Conservation (phyloP, 495 filamentous ascomycete species). For the Daldinia caldariorum region DNA sequence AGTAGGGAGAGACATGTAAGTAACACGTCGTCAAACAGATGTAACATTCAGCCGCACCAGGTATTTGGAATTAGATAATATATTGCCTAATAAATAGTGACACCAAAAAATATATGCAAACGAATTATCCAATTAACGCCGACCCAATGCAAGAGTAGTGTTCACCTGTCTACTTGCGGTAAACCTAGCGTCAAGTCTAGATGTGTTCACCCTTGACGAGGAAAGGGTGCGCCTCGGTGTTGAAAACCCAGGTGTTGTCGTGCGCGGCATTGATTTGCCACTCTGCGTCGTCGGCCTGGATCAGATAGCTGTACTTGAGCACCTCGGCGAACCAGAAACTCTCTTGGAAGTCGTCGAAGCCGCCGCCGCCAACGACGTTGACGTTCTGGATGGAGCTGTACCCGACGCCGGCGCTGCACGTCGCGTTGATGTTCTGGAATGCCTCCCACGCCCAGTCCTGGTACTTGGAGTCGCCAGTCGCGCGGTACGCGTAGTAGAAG, state of each 20-base stretch:
- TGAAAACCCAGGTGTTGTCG: slow-evolving; percentile 76
- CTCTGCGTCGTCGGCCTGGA: slow-evolving; percentile 69
- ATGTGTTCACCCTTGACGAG: slow-evolving; percentile 60
- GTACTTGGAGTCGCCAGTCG: slow-evolving; percentile 77
- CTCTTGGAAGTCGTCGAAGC: slow-evolving; percentile 76
- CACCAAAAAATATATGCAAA: slow-evolving; percentile 13
- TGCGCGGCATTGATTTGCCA: slow-evolving; percentile 71
- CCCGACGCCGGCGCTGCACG: slow-evolving; percentile 70
- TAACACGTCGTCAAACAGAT: neutral
- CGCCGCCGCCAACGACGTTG: slow-evolving; percentile 69
- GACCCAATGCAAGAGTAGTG: slow-evolving; percentile 27
- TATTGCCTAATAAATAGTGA: slow-evolving; percentile 34
- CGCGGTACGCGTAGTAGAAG: slow-evolving; percentile 86
- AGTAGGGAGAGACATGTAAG: neutral
- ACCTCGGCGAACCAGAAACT: slow-evolving; percentile 93
- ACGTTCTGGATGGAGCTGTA: slow-evolving; percentile 74
- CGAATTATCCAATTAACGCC: slow-evolving; percentile 22
- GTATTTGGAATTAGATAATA: neutral
- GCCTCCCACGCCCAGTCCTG: slow-evolving; percentile 88
- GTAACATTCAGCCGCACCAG: neutral
- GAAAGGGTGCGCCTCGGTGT: slow-evolving; percentile 86
- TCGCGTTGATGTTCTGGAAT: slow-evolving; percentile 74
- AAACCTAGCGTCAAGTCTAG: slow-evolving; percentile 27
- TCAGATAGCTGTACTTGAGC: slow-evolving; percentile 84
- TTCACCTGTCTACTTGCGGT: too few relatives aligned